Conservation (phyloP, 768 basidiomycete genomes). For the Pholiota microspora region DNA sequence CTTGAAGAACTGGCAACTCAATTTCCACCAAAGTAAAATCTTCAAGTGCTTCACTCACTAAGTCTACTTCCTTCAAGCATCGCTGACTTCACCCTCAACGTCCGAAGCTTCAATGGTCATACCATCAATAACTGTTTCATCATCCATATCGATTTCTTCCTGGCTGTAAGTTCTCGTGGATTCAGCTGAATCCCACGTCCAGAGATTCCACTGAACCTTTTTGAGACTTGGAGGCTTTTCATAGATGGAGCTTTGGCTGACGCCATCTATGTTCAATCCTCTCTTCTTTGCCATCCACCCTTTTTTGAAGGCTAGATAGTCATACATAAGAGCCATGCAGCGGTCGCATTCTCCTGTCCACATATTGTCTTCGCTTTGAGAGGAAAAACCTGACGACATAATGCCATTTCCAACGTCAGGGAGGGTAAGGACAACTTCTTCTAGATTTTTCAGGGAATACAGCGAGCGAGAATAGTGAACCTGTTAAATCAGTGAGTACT, state of each 20-base stretch:
- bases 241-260: not conserved
- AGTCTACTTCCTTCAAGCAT: not conserved
- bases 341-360: conserved; percentile 38
- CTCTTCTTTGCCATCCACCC: conserved; percentile 30
- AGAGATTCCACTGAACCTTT: conserved; percentile 15
- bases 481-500: conserved; percentile 14
- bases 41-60: no score
- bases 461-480: conserved; percentile 31
- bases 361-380: conserved; percentile 17
- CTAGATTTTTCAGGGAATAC: conserved; percentile 22
- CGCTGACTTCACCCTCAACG: not conserved
- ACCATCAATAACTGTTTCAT: conserved; percentile 2
- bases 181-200: not conserved
- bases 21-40: no score
- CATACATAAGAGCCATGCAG: conserved; percentile 35
- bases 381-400: conserved; percentile 16
- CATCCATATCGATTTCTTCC: conserved; percentile 4
- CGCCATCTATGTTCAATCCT: conserved; percentile 9
- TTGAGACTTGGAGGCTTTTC: conserved; percentile 11
- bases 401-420: conserved; percentile 24
- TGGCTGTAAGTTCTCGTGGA: not conserved
- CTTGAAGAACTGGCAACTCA: not conserved
- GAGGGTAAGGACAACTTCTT: conserved; percentile 29
- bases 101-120: not conserved
- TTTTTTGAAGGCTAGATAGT: conserved; percentile 27